A percentile compares a stretch with the other conserved stretches of the same genome.
Conservation (phyloP, 164 flowering plant species). For the Buxus sempervirens region DNA sequence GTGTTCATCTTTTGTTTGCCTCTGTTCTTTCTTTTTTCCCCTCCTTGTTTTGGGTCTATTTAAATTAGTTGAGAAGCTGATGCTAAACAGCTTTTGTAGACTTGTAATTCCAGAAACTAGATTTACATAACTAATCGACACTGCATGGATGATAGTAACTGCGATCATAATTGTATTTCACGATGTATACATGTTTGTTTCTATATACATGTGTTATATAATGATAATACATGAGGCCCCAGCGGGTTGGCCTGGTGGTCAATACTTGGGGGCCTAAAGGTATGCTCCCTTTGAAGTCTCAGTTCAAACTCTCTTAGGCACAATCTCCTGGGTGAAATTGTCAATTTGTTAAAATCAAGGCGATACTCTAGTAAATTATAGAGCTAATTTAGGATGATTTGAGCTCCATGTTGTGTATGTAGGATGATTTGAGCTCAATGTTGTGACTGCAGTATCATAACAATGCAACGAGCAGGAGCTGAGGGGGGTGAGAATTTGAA, state of each 20-base stretch:
- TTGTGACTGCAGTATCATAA: background rate
- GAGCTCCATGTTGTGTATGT: slow-evolving; percentile 1
- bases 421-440: slow-evolving; percentile 1
- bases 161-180: background rate
- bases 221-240: too few species aligned
- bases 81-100: background rate
- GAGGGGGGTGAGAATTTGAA: background rate
- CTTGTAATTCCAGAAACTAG: background rate
- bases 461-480: background rate
- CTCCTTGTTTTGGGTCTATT: too few species aligned
- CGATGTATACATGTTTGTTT: too few species aligned
- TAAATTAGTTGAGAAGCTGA: too few species aligned
- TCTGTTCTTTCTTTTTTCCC: too few species aligned
- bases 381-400: background rate
- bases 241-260: too few species aligned
- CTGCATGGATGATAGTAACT: background rate
- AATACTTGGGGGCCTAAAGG: too few species aligned
- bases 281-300: too few species aligned
- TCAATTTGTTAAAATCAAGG: background rate
- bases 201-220: background rate
- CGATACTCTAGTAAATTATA: background rate
- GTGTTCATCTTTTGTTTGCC: too few species aligned
- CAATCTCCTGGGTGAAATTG: too few species aligned
- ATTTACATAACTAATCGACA: background rate
- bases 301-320: too few species aligned